These are phyloP conservation scores for Macrocybe gigantea DNA, from an alignment of 768 basidiomycete species.

Conservation along the genomic window DNA sequence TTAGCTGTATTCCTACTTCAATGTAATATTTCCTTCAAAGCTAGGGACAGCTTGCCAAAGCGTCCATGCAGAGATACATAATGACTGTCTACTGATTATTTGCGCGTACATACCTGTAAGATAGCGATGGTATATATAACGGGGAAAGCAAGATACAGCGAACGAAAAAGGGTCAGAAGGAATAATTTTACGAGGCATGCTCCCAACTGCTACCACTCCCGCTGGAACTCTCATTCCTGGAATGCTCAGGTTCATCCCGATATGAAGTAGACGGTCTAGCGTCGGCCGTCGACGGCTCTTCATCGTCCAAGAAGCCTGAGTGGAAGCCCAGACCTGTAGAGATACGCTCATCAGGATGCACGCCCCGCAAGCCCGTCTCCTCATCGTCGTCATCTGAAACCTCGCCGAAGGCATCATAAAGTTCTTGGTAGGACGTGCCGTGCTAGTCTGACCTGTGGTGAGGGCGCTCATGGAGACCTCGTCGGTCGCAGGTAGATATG, in stretches of 20 bases:
- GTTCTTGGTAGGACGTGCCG: slow-evolving; percentile 63
- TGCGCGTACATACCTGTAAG: too few species aligned
- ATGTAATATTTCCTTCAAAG: background rate
- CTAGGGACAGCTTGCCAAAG: too few species aligned
- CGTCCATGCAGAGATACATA: too few species aligned
- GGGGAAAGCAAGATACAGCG: too few species aligned
- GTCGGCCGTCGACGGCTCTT: slow-evolving; percentile 39
- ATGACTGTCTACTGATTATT: too few species aligned
- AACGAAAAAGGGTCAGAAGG: background rate
- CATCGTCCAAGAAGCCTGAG: slow-evolving; percentile 80
- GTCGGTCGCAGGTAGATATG: slow-evolving; percentile 53
- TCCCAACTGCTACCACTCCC: slow-evolving; percentile 72
- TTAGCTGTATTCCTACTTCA: background rate
- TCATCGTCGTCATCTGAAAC: slow-evolving; percentile 82
- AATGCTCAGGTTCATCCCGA: slow-evolving; percentile 49
- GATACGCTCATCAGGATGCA: slow-evolving; percentile 24
- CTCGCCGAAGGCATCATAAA: slow-evolving; percentile 97
- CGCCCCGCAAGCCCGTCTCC: slow-evolving; percentile 51
- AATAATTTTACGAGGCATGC: slow-evolving; percentile 38
- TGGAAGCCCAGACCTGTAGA: slow-evolving; percentile 54
- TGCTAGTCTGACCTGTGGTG: slow-evolving; percentile 28
- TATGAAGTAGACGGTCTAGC: slow-evolving; percentile 29
- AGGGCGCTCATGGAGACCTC: slow-evolving; percentile 77
- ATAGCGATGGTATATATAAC: too few species aligned
- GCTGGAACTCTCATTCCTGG: slow-evolving; percentile 26